phyloP scores from a whole-genome alignment of 148 eudicot species.

The Cornus suecica region DNA sequence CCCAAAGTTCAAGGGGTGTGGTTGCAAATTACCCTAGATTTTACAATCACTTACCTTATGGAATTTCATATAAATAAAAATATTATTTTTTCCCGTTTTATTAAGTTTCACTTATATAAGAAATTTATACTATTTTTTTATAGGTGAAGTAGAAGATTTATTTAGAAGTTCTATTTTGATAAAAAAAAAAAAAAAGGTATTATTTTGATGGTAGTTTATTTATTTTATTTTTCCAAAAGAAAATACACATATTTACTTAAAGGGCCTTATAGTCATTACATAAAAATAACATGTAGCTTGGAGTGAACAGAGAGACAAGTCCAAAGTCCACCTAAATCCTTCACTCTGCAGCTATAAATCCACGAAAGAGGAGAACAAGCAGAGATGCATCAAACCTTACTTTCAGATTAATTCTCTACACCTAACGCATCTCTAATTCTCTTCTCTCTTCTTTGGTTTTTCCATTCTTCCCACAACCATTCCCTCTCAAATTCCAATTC shows the following conservation, averaged over 20 bases:
- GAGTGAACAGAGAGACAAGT: background rate
- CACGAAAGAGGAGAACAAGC: slow-evolving; percentile 13
- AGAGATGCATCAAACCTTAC: background rate
- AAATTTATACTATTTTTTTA: too few relatives aligned
- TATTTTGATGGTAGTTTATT: too few relatives aligned
- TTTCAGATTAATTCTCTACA: slow-evolving; percentile 3
- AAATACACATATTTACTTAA: background rate
- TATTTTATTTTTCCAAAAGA: too few relatives aligned
- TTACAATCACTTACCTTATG: too few relatives aligned
- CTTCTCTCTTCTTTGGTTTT: background rate
- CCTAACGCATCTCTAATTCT: background rate
- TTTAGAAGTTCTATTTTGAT: too few relatives aligned
- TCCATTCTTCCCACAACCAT: slow-evolving; percentile 10
- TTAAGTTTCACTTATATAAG: too few relatives aligned
- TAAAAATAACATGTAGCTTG: background rate
- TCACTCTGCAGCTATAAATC: slow-evolving; percentile 31
- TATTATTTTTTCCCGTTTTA: too few relatives aligned
- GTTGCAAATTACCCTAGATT: too few relatives aligned
- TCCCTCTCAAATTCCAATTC: slow-evolving; percentile 2
- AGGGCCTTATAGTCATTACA: background rate
- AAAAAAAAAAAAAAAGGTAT: too few relatives aligned
- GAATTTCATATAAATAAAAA: too few relatives aligned
- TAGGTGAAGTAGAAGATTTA: too few relatives aligned
- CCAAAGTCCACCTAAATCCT: slow-evolving; percentile 1
- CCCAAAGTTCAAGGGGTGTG: too few relatives aligned